Percentiles rank a stretch among this genome's conserved stretches.
Conservation (phyloP, 2,329 filamentous ascomycete species). For the Cercospora sesami region DNA sequence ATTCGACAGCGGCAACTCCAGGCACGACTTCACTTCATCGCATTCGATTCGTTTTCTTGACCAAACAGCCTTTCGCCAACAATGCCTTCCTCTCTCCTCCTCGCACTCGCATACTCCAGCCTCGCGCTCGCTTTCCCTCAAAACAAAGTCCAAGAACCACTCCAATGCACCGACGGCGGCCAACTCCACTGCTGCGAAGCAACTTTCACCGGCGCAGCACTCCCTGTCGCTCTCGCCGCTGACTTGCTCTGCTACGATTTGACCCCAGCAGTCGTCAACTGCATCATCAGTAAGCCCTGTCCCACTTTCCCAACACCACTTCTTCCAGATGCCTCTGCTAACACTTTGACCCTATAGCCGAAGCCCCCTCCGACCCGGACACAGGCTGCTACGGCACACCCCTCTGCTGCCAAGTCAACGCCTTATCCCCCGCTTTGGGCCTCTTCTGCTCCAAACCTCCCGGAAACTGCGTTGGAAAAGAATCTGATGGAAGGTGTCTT, state of each 20-base stretch:
- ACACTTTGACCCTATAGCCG: neutral
- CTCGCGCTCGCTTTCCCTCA: neutral
- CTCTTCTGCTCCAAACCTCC: slow-evolving; percentile 26
- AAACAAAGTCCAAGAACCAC: slow-evolving; percentile 22
- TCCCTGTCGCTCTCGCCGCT: slow-evolving; percentile 14
- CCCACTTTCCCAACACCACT: neutral
- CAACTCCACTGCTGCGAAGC: slow-evolving; percentile 27
- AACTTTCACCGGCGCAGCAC: slow-evolving; percentile 17
- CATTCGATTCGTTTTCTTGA: neutral
- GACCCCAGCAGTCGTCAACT: slow-evolving; percentile 27
- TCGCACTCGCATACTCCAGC: neutral
- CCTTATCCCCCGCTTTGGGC: slow-evolving; percentile 19
- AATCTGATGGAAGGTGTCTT: slow-evolving; percentile 11
- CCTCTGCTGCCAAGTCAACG: slow-evolving; percentile 27
- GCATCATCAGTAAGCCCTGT: slow-evolving; percentile 18
- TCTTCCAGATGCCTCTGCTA: neutral
- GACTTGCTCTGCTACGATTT: slow-evolving; percentile 26
- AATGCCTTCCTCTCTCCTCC: neutral
- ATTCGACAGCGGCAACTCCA: neutral
- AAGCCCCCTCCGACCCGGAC: slow-evolving; percentile 10
- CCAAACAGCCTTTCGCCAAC: neutral
- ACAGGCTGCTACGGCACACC: slow-evolving; percentile 20
- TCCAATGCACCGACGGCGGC: slow-evolving; percentile 36
- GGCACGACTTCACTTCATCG: neutral
- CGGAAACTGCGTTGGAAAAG: slow-evolving; percentile 21